phyloP scores from a whole-genome alignment of 208 protist genomes.

The Leptomonas pyrrhocoris region DNA sequence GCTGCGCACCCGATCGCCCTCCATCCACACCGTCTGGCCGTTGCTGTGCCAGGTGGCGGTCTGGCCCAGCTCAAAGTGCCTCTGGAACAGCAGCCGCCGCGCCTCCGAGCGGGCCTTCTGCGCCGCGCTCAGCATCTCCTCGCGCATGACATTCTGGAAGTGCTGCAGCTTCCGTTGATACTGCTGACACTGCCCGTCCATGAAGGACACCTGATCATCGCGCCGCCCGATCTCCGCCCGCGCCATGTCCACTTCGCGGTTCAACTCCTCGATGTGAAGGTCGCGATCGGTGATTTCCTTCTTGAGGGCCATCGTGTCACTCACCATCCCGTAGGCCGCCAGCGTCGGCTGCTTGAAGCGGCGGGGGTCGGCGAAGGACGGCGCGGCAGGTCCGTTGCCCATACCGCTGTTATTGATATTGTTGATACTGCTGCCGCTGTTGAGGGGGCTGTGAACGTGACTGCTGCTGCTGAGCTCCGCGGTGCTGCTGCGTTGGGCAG shows the following conservation, averaged over 20 bases:
- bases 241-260: constrained; percentile 24
- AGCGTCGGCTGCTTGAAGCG: constrained; percentile 70
- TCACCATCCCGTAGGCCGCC: constrained; percentile 61
- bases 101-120: constrained; percentile 49
- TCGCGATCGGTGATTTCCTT: constrained; percentile 65
- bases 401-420: too few species aligned
- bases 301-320: constrained; percentile 47
- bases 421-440: constrained; percentile 10
- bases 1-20: constrained; percentile 57
- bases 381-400: neutral
- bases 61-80: constrained; percentile 83
- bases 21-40: constrained; percentile 73
- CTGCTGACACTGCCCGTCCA: constrained; percentile 34
- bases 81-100: constrained; percentile 57
- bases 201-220: constrained; percentile 36
- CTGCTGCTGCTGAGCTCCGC: constrained; percentile 13
- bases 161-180: constrained; percentile 32
- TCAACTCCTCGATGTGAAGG: constrained; percentile 58
- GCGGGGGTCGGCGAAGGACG: constrained; percentile 22
- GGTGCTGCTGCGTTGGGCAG: constrained; percentile 7
- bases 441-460: constrained; percentile 3
- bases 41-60: constrained; percentile 55
- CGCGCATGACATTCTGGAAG: constrained; percentile 53
- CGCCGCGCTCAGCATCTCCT: constrained; percentile 59
- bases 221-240: constrained; percentile 34